Conservation (phyloP, 2,329 filamentous ascomycete genomes). For the Gliomastix tumulicola region DNA sequence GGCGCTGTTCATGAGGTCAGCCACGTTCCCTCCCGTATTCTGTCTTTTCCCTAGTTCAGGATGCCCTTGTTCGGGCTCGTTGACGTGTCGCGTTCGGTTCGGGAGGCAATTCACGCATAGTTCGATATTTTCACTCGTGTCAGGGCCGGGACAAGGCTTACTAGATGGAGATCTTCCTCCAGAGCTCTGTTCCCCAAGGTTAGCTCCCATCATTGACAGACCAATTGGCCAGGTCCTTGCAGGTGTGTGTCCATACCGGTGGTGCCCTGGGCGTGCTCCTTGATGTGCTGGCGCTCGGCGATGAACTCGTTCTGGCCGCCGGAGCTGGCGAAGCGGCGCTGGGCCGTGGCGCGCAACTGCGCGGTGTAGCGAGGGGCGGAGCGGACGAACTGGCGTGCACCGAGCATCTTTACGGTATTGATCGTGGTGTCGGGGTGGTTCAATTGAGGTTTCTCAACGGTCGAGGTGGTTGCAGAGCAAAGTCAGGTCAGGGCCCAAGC, state of each 20-base stretch:
- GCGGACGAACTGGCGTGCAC: constrained; percentile 55
- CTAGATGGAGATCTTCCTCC: constrained; percentile 95
- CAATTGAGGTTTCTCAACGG: neutral
- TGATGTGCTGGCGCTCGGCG: constrained; percentile 82
- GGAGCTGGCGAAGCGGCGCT: constrained; percentile 67
- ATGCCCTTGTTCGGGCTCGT: too few relatives aligned
- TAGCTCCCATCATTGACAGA: constrained; percentile 18
- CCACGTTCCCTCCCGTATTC: too few relatives aligned
- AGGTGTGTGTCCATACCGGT: constrained; percentile 54
- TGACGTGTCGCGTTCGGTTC: too few relatives aligned
- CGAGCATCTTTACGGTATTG: constrained; percentile 53
- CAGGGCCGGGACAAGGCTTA: too few relatives aligned
- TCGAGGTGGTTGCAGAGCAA: constrained; percentile 5
- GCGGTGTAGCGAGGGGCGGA: constrained; percentile 55
- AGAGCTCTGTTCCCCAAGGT: constrained; percentile 65
- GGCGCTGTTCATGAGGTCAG: constrained; percentile 61
- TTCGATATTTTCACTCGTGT: too few relatives aligned
- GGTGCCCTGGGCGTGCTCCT: constrained; percentile 80
- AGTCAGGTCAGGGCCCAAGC: too few relatives aligned
- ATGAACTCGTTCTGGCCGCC: constrained; percentile 88
- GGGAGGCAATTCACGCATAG: too few relatives aligned
- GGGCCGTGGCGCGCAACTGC: constrained; percentile 51
- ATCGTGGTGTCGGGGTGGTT: constrained; percentile 4
- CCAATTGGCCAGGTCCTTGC: constrained; percentile 11
- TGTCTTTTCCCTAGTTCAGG: too few relatives aligned